Percentiles rank a stretch among this genome's conserved stretches.
Conservation (phyloP, 2,329 filamentous ascomycete genomes). For the Colletotrichum sp. region DNA sequence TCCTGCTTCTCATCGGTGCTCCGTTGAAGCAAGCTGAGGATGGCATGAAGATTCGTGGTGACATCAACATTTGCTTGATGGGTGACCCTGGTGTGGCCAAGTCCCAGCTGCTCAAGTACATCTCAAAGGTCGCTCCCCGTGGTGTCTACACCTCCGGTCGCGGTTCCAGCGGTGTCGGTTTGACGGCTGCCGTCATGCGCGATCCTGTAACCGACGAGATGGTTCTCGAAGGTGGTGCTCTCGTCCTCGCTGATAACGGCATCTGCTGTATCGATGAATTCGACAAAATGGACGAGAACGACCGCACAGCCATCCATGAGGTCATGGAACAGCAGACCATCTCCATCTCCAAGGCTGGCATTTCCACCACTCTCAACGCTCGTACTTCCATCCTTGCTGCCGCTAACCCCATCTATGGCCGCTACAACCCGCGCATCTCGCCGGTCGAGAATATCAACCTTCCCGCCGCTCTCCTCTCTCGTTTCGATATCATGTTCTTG, state of each 20-base stretch:
- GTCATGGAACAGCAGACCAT: slow-evolving; percentile 91
- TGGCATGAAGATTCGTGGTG: slow-evolving; percentile 97
- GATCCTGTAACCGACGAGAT: slow-evolving; percentile 85
- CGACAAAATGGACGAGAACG: slow-evolving; percentile 88
- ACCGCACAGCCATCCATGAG: slow-evolving; percentile 83
- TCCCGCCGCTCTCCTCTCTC: slow-evolving; percentile 92
- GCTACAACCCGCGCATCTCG: slow-evolving; percentile 96
- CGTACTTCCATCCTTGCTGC: slow-evolving; percentile 95
- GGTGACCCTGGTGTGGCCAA: slow-evolving; percentile 99
- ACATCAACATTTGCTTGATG: slow-evolving; percentile 99
- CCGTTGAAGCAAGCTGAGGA: slow-evolving; percentile 97
- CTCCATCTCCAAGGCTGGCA: slow-evolving; percentile 78
- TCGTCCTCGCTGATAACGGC: slow-evolving; percentile 81
- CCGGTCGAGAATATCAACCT: slow-evolving; percentile 99
- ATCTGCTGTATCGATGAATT: slow-evolving; percentile 89
- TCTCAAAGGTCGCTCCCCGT: slow-evolving; percentile 94
- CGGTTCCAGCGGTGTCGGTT: slow-evolving; percentile 80
- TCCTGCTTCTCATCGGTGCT: slow-evolving; percentile 94
- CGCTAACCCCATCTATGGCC: slow-evolving; percentile 95
- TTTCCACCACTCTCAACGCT: slow-evolving; percentile 84
- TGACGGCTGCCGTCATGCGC: slow-evolving; percentile 83
- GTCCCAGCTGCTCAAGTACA: slow-evolving; percentile 97
- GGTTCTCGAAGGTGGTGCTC: slow-evolving; percentile 80
- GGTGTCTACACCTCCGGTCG: slow-evolving; percentile 85
- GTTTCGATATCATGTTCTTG: slow-evolving; percentile 96